phyloP scores from a whole-genome alignment of 2,329 filamentous ascomycete species.

The Colletotrichum sp. region DNA sequence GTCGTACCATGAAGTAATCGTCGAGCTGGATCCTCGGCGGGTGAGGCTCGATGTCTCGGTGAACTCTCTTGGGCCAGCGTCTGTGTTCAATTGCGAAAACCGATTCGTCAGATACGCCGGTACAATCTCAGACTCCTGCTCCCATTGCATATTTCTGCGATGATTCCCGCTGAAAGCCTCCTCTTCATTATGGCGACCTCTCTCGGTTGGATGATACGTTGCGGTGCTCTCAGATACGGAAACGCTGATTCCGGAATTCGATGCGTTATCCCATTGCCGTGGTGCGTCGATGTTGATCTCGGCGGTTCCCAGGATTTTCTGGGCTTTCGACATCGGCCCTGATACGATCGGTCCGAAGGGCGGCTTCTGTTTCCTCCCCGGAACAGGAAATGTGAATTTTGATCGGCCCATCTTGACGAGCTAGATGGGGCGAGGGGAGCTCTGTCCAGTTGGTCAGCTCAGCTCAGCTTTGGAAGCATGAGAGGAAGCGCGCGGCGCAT shows the following conservation, averaged over 20 bases:
- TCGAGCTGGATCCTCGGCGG: constrained; percentile 58
- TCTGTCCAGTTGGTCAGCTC: constrained; percentile 11
- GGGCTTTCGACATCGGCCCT: constrained; percentile 54
- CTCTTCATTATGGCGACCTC: constrained; percentile 1
- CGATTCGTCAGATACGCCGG: constrained; percentile 34
- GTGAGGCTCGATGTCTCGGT: constrained; percentile 51
- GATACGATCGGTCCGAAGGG: constrained; percentile 30
- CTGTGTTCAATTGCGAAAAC: constrained; percentile 10
- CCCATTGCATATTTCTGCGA: constrained; percentile 39
- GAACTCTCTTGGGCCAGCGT: constrained; percentile 8
- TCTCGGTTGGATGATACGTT: constrained; percentile 34
- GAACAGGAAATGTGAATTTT: constrained; percentile 54
- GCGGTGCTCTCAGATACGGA: constrained; percentile 44
- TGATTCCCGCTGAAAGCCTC: constrained; percentile 19
- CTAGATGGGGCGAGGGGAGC: neutral
- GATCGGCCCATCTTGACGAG: constrained; percentile 39
- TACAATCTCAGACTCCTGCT: constrained; percentile 52
- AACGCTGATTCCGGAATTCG: constrained; percentile 49
- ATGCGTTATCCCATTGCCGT: constrained; percentile 46
- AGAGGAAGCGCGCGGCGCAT: neutral
- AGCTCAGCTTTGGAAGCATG: neutral
- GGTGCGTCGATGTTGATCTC: constrained; percentile 47
- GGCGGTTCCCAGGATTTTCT: constrained; percentile 54
- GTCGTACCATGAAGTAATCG: constrained; percentile 63
- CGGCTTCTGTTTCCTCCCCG: constrained; percentile 50